A percentile compares a stretch with the other conserved stretches of the same genome.
Conservation (phyloP, 2,329 filamentous ascomycete species). For the Colletotrichum nymphaeae region DNA sequence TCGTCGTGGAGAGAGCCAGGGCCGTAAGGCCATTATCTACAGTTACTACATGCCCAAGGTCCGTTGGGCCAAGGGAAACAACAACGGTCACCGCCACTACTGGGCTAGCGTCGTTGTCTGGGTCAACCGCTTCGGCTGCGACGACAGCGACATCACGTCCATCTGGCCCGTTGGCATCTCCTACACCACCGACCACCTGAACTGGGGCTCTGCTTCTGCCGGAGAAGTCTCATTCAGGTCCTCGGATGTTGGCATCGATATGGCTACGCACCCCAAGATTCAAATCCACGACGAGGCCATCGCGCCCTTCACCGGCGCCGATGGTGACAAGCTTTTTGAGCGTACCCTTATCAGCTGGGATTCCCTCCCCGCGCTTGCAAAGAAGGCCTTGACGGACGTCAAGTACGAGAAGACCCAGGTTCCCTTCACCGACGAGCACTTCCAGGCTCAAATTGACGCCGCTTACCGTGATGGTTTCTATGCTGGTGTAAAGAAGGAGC, state of each 20-base stretch:
- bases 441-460: not conserved
- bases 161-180: not conserved
- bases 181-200: not conserved
- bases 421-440: not conserved
- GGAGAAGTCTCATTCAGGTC: not conserved
- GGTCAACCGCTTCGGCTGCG: not conserved
- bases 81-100: not conserved
- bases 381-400: not conserved
- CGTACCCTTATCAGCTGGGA: constrained; percentile 10
- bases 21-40: constrained; percentile 5
- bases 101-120: not conserved
- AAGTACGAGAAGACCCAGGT: constrained; percentile 12
- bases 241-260: not conserved
- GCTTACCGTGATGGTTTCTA: not conserved
- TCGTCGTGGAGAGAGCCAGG: not conserved
- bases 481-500: not conserved
- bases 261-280: not conserved
- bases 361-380: not conserved
- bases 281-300: constrained; percentile 1
- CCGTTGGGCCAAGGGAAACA: not conserved
- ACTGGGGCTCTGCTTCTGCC: not conserved
- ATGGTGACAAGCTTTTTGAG: not conserved
- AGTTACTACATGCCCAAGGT: constrained; percentile 18
- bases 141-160: not conserved
- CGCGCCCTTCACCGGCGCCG: not conserved